Conservation (phyloP, 306 rosid genomes). For the Fragaria iinumae region DNA sequence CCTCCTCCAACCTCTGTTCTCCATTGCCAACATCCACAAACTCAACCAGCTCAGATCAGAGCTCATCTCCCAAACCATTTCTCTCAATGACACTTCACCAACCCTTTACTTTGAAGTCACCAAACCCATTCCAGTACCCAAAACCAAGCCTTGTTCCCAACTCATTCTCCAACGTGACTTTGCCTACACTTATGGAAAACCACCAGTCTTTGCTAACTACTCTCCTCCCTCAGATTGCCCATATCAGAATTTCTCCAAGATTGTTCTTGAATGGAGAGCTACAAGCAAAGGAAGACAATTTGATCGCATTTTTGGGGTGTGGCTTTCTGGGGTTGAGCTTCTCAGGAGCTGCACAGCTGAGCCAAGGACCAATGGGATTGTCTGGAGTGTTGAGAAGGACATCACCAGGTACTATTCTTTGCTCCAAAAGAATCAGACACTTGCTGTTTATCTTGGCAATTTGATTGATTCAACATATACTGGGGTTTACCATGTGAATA, state of each 20-base stretch:
- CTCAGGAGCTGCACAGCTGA: conserved; percentile 93
- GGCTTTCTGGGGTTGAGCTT: conserved; percentile 89
- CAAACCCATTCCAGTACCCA: conserved; percentile 63
- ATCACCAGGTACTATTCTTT: conserved; percentile 75
- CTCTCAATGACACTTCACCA: conserved; percentile 37
- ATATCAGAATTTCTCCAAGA: conserved; percentile 42
- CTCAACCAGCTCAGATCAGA: conserved; percentile 35
- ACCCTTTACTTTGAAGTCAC: conserved; percentile 70
- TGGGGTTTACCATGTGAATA: conserved; percentile 79
- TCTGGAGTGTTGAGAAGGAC: conserved; percentile 86
- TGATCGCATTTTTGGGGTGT: conserved; percentile 86
- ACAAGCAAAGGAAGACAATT: conserved; percentile 76
- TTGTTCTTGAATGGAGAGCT: conserved; percentile 79
- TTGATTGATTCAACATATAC: conserved; percentile 60
- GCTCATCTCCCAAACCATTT: conserved; percentile 19
- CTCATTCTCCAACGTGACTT: conserved; percentile 68
- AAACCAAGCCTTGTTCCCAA: conserved; percentile 58
- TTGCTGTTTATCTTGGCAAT: conserved; percentile 77
- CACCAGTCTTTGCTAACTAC: conserved; percentile 66
- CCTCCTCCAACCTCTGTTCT: conserved; percentile 32
- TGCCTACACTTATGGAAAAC: conserved; percentile 58
- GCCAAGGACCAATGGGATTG: conserved; percentile 65
- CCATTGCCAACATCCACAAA: conserved; percentile 49
- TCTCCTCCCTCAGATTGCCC: conserved; percentile 64
- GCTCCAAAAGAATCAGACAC: conserved; percentile 52